Evolutionary conservation across 164 flowering plant genomes (phyloP).

Genomic region (Dillenia suffruticosa): DNA sequence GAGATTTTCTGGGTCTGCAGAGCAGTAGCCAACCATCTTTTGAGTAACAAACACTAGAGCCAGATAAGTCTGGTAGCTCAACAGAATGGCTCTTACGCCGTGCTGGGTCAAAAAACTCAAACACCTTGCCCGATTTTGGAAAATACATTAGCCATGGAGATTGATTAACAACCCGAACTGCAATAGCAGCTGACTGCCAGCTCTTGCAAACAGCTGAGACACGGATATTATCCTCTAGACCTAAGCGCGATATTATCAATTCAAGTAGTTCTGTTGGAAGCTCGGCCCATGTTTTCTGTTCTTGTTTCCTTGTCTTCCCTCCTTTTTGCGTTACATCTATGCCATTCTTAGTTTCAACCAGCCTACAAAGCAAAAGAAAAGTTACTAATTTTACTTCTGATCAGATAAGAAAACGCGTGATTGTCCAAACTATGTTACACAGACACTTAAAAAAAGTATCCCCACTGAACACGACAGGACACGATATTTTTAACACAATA

Average conservation of each 20-base stretch:
- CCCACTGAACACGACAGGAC: too few species aligned
- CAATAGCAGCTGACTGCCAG: conserved; percentile 40
- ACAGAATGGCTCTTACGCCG: conserved; percentile 29
- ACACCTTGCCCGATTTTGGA: conserved; percentile 35
- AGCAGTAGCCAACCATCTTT: conserved; percentile 60
- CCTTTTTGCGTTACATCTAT: conserved; percentile 1
- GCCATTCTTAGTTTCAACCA: conserved; percentile 24
- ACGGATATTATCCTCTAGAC: conserved; percentile 39
- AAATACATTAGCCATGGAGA: conserved; percentile 57
- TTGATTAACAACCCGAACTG: conserved; percentile 34
- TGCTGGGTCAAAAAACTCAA: conserved; percentile 54
- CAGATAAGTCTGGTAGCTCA: conserved; percentile 44
- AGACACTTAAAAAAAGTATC: too few species aligned
- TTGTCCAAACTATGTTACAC: too few species aligned
- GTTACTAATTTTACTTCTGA: too few species aligned
- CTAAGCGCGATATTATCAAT: conserved; percentile 28
- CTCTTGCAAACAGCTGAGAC: conserved; percentile 52
- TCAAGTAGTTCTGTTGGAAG: conserved; percentile 53
- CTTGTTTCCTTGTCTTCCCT: conserved; percentile 17
- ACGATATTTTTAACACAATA: too few species aligned
- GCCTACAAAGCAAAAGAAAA: conserved; percentile 17
- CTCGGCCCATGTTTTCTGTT: conserved; percentile 32
- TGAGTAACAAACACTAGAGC: conserved; percentile 42
- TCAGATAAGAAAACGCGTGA: too few species aligned
- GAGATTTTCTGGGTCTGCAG: conserved; percentile 25